Conservation (phyloP, 768 basidiomycete genomes). For the Obba rivulosa region DNA sequence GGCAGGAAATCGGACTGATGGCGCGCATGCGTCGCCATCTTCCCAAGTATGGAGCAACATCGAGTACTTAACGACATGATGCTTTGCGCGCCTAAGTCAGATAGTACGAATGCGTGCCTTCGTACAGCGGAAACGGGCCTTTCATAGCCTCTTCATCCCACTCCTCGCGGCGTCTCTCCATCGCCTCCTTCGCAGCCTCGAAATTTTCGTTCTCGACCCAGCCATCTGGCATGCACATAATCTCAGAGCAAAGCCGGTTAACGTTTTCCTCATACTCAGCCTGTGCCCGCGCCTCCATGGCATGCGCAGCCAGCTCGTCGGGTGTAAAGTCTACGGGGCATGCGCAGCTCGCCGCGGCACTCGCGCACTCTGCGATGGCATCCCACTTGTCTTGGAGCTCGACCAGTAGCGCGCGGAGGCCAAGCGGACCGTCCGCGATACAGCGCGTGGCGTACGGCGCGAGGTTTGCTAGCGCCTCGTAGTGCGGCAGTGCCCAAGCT, state of each 20-base stretch:
- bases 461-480: background rate
- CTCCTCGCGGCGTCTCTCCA: slow-evolving; percentile 1
- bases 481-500: background rate
- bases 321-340: slow-evolving; percentile 5
- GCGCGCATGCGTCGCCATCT: too few relatives aligned
- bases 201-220: background rate
- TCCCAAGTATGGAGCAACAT: too few relatives aligned
- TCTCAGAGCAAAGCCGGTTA: background rate
- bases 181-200: background rate
- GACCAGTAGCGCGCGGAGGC: background rate
- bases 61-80: too few relatives aligned
- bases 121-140: slow-evolving; percentile 5
- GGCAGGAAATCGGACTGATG: too few relatives aligned
- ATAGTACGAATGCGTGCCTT: too few relatives aligned
- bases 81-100: too few relatives aligned
- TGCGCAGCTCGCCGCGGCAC: too few relatives aligned
- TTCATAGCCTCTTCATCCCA: slow-evolving; percentile 7
- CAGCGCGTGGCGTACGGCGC: slow-evolving; percentile 2
- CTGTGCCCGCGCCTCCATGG: background rate
- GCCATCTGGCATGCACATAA: background rate
- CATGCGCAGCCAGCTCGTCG: slow-evolving; percentile 1
- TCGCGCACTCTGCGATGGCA: background rate
- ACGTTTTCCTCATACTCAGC: slow-evolving; percentile 1
- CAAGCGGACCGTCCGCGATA: slow-evolving; percentile 1
- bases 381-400: background rate